These are phyloP conservation scores for Blepharisma stoltei DNA, from an alignment of 73 alveolate species.

Conservation along the genomic window DNA sequence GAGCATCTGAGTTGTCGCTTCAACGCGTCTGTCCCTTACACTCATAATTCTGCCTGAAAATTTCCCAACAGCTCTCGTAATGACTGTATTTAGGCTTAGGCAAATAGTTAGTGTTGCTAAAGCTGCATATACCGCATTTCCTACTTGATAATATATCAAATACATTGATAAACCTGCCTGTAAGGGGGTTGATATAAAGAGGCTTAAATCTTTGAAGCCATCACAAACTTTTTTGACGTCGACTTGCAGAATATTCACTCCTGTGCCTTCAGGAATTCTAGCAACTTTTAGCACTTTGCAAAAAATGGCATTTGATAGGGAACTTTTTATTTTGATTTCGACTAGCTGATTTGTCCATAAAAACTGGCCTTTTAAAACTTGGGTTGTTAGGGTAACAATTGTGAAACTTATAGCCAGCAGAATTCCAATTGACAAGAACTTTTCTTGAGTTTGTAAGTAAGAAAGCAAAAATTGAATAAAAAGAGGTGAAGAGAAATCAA, in stretches of 20 bases:
- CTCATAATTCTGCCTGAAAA: conserved; percentile 52
- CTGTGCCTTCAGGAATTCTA: conserved; percentile 17
- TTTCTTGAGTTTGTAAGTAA: not conserved
- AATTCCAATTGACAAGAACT: not conserved
- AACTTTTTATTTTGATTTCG: not conserved
- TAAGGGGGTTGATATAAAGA: not conserved
- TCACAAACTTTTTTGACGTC: not conserved
- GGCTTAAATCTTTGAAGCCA: not conserved
- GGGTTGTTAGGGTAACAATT: not conserved
- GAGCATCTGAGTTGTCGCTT: conserved; percentile 71
- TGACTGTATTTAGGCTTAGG: conserved; percentile 43
- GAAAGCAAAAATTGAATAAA: not conserved
- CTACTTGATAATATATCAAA: conserved; percentile 39
- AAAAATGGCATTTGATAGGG: not conserved
- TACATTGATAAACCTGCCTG: not conserved
- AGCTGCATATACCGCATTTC: conserved; percentile 70
- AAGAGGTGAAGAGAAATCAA: not conserved
- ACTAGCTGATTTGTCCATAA: not conserved
- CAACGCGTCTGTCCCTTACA: conserved; percentile 68
- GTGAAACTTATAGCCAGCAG: not conserved
- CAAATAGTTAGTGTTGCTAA: conserved; percentile 48
- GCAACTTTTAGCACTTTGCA: not conserved
- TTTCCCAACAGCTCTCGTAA: conserved; percentile 46
- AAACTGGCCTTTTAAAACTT: not conserved
- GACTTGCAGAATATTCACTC: conserved; percentile 24